Base-by-base conservation (phyloP, 495 filamentous ascomycete genomes). In the Penicillium lagena region DNA sequence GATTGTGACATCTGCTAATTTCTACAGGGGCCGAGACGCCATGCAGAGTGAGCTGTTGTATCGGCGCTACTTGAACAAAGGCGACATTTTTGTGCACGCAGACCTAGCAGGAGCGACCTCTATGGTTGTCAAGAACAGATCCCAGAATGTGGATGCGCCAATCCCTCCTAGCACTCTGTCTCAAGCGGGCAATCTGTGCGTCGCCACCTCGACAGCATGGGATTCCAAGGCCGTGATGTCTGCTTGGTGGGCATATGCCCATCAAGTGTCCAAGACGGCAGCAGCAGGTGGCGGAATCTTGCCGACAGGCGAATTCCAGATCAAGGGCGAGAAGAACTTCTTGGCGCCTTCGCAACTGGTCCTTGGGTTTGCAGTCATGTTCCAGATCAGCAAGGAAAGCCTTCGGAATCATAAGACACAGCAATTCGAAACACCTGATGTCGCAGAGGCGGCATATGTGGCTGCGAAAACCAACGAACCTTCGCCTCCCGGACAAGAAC, bases 171-270 rank as follows among this genome's bases (percentile, higher is more conserved):
- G 87, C 7, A 96, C 93, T 0, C 67, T 98, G 7, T 85, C 87
- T 0, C 93, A 98, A 64, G 91, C 93, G 11, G 93, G 93, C 1
- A 84, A 79, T 40, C 57, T 96, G 12, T 82, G 83, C 2, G 87
- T 97, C 22, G 81, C 85, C 37, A 87, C 86, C 29, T 96, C 89
- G 1, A 82, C 63, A 37, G 90, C 90, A 1, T 98, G 93, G 93
- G 93, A 96, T 40, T 90, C 87, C 1, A 98, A 97, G 66, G 90
- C 89, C 6, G 80, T 86, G 9, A 94, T 96, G 89, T 81, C 85
- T 7, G 90, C 91, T 11, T 98, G 86, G 81, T 98, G 93, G 93
- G 90, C 89, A 0, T 76, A 82, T 39, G 82, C 85, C 10, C 80
- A 87, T 44, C 90, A 97, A 56, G 87, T 97, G 0, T 85, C 87